These are phyloP conservation scores for Globisporangium carolinianum DNA, from an alignment of 352 stramenopile genomes.

Conservation along the genomic window DNA sequence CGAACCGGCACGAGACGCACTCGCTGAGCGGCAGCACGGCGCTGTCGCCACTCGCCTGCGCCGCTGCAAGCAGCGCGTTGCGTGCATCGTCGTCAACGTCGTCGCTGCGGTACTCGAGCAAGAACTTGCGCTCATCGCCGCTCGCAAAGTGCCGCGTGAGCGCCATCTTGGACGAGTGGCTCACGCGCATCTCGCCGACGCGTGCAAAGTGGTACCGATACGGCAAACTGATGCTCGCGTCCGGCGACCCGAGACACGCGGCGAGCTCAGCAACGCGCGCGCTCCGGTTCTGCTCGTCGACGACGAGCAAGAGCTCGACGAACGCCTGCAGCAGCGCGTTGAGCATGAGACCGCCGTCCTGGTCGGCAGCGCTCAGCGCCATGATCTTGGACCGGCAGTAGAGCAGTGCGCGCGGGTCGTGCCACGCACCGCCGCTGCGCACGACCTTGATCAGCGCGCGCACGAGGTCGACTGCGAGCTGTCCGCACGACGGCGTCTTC, in stretches of 20 bases:
- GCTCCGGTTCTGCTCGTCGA: conserved; percentile 63
- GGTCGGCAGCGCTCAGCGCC: conserved; percentile 60
- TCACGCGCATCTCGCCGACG: conserved; percentile 67
- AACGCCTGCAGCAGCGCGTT: conserved; percentile 72
- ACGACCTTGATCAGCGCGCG: conserved; percentile 61
- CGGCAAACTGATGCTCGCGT: conserved; percentile 53
- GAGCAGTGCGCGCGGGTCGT: conserved; percentile 60
- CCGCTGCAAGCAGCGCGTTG: conserved; percentile 12
- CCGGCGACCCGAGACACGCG: conserved; percentile 36
- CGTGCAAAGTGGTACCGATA: conserved; percentile 74
- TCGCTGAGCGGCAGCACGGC: conserved; percentile 9
- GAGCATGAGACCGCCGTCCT: conserved; percentile 70
- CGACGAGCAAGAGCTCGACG: conserved; percentile 77
- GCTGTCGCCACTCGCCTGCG: conserved; percentile 2
- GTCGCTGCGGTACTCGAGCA: conserved; percentile 56
- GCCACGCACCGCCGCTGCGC: conserved; percentile 54
- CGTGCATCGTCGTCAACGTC: conserved; percentile 11
- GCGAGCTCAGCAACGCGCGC: conserved; percentile 44
- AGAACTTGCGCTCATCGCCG: conserved; percentile 69
- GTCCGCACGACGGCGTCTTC: conserved; percentile 37
- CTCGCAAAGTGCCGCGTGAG: conserved; percentile 65
- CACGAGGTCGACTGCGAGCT: conserved; percentile 55
- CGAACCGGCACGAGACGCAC: conserved; percentile 75
- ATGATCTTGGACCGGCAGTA: conserved; percentile 87
- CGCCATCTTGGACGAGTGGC: conserved; percentile 73